Base-by-base conservation (phyloP, 192 early-diverging fungal species). In the Haplosporangium gracile region DNA sequence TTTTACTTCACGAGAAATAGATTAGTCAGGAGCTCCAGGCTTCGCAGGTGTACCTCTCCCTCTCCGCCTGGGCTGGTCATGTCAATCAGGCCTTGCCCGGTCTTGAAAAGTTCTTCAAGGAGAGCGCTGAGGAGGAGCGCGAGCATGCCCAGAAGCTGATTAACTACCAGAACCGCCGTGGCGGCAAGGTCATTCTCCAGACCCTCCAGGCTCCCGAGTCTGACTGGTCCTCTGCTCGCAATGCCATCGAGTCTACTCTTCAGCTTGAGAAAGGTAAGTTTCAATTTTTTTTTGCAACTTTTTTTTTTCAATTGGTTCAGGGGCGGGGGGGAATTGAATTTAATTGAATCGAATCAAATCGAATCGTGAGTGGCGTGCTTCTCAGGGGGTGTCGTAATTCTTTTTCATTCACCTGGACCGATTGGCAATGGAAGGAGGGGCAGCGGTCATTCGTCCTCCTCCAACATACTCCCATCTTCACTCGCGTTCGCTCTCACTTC, bases 1-100 rank as follows among this genome's bases (percentile, higher is more conserved):
- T 72, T 34, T 13, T 15, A 32, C 57, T 49, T 49, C 32, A 2
- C 5, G 9, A 70, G 20, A 6, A 42, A 65, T 82, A 92, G 83
- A 90, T 92, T 70, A 91, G 90, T 83, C 91, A 89, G 63, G 92
- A 92, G 74, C 88, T 92, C 26, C 89, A 92, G 71, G 92, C 92
- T 47, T 90, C 91, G 36, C 90, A 90, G 74, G 89, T 90, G 40
- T 92, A 92, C 75, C 80, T 91, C 16, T 91, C 91, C 24, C 82
- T 92, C 84, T 86, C 90, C 53, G 88, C 90, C 8, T 92, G 91
- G 90, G 90, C 91, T 10, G 81, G 85, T 24, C 88, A 90, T 55
- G 80, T 85, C 49, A 84, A 79, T 70, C 82, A 90, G 24, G 89
- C 90, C 34, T 71, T 92, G 22, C 92, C 92, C 43, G 92, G 92